A percentile compares a stretch with the other conserved stretches of the same genome.
phyloP scores from a whole-genome alignment of 345 rosid species.

The Eucalyptus paniculata region DNA sequence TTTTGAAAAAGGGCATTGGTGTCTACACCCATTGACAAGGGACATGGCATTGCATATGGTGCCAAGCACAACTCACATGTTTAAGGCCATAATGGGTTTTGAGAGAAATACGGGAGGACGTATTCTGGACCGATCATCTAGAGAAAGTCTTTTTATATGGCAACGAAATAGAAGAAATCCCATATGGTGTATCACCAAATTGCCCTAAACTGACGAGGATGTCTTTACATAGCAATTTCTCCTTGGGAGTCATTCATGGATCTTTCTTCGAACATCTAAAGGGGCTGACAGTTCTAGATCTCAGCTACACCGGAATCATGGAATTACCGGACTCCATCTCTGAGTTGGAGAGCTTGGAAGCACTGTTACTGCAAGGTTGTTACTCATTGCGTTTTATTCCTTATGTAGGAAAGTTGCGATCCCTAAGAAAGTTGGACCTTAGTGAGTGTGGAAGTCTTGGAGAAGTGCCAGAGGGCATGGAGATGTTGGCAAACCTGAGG shows the following conservation, averaged over 20 bases:
- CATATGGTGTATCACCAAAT: neutral
- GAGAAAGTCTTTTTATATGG: neutral
- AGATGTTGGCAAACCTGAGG: neutral
- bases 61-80: too few species aligned
- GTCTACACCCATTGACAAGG: too few species aligned
- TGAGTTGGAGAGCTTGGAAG: neutral
- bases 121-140: too few species aligned
- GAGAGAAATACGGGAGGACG: too few species aligned
- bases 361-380: neutral
- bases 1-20: too few species aligned
- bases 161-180: neutral
- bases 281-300: neutral
- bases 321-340: slow-evolving; percentile 1
- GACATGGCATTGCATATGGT: too few species aligned
- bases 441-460: neutral
- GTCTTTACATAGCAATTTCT: neutral
- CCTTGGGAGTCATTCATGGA: neutral
- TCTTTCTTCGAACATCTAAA: neutral
- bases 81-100: too few species aligned
- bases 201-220: neutral
- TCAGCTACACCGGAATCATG: neutral
- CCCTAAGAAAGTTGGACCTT: neutral
- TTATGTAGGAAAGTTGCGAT: neutral
- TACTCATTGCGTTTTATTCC: neutral
- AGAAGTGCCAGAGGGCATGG: slow-evolving; percentile 1